phyloP scores from a whole-genome alignment of 2,329 filamentous ascomycete species.

The Beauveria asiatica region DNA sequence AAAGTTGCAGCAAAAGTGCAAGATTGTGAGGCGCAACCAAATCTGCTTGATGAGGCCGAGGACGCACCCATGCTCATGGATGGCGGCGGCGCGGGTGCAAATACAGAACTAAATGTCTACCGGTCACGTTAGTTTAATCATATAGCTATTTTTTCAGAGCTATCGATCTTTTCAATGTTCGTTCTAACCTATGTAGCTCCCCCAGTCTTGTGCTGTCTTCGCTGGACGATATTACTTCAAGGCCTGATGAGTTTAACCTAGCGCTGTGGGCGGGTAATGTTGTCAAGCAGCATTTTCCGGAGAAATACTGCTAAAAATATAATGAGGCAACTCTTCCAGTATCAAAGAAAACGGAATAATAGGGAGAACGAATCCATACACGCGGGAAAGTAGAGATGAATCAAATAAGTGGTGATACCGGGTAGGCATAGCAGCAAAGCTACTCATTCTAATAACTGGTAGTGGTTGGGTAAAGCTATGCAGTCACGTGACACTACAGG shows the following conservation, averaged over 20 bases:
- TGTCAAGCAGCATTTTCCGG: no score
- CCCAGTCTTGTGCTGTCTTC: no score
- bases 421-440: neutral
- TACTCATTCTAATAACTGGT: no score
- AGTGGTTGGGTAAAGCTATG: neutral
- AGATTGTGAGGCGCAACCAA: conserved; percentile 27
- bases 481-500: conserved; percentile 21
- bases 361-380: no score
- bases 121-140: neutral
- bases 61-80: conserved; percentile 32
- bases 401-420: neutral
- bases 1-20: conserved; percentile 18
- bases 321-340: no score
- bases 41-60: conserved; percentile 25
- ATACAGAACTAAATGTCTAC: conserved; percentile 14
- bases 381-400: neutral
- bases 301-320: no score
- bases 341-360: no score
- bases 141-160: neutral
- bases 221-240: no score
- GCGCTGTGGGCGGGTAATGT: no score
- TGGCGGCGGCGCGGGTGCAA: conserved; percentile 18
- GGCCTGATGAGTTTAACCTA: no score
- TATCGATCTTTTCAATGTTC: neutral
- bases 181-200: neutral